Conservation (phyloP, 2,329 filamentous ascomycete genomes). For the Achaetomium macrosporum region DNA sequence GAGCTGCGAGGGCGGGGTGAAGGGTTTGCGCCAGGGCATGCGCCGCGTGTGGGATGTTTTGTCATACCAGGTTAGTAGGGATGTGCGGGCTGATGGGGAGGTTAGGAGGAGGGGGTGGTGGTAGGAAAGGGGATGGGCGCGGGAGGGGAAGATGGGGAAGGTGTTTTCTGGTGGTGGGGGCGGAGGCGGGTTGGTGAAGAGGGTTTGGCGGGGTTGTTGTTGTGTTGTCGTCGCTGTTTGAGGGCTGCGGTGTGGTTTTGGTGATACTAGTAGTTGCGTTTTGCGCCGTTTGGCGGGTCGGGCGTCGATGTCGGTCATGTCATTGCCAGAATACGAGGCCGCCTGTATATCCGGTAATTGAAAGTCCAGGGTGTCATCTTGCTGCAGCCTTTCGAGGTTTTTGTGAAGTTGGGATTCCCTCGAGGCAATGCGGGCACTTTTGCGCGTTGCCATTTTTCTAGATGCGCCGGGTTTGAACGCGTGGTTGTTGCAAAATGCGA, state of each 20-base stretch:
- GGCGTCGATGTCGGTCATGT: neutral
- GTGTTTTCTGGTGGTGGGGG: neutral
- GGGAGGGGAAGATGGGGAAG: neutral
- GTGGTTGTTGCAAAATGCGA: too few relatives aligned
- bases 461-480: too few relatives aligned
- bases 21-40: conserved; percentile 56
- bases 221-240: neutral
- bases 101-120: conserved; percentile 46
- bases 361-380: neutral
- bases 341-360: neutral
- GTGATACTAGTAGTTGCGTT: neutral
- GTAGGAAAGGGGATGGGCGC: conserved; percentile 37
- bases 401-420: neutral
- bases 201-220: neutral
- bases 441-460: neutral
- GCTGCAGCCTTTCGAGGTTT: neutral
- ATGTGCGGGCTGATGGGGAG: conserved; percentile 26
- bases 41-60: conserved; percentile 39
- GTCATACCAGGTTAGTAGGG: conserved; percentile 49
- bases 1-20: conserved; percentile 31
- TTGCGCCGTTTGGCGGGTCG: conserved; percentile 5
- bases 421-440: neutral
- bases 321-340: neutral
- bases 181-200: neutral
- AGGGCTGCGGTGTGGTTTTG: neutral